Base-by-base conservation (phyloP, 108 stramenopile species). In the Aurantiochytrium sp. region DNA sequence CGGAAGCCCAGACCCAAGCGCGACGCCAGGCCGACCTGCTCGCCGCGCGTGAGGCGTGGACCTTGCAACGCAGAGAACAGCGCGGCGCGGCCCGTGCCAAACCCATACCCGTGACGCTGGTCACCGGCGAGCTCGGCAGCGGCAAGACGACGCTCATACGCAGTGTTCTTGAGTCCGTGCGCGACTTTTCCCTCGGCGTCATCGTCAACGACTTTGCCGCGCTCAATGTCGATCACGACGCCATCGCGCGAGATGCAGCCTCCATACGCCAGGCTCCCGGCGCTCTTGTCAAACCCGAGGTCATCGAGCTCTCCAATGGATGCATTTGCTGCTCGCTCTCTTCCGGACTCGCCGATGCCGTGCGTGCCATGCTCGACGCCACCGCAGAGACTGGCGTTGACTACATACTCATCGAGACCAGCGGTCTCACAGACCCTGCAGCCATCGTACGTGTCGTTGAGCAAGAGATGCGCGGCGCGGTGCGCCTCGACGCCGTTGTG, bases 271-370 rank as follows among this genome's bases (percentile, higher is more conserved):
- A 35, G 51, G 76, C 23, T 12, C 45, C 49, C 19, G 76, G 76
- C 49, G 76, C 76, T 35, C 23, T n/a, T 5, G 87, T 23, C 25
- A 44, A 10, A 5, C 44, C 44, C 43, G 28, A 60, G 88, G 64
- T 89, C n/a, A 57, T 89, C 21, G 88, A 89, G 71, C 64, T 89
- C 44, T 35, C 28, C 88, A 89, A 89, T 71, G 88, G 88, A 8
- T 89, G 88, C 88, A 69, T 89, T 10, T 89, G 88, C 88, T 89
- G 88, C 71, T 60, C 44, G 21, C 64, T 89, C 60, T 49, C 42
- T 21, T 44, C 42, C 6, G 88, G 60, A 3, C 45, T 89, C 23
- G n/a, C 59, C n/a, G 71, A 89, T n/a, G 88, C 88, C 21, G 71
- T 89, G 43, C 44, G 35, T n/a, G 44, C 44, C 42, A 42, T 89